Evolutionary conservation across 345 rosid species (phyloP), one percentile per base, ranked within the genome.

Genomic region (Bruguiera parviflora): DNA sequence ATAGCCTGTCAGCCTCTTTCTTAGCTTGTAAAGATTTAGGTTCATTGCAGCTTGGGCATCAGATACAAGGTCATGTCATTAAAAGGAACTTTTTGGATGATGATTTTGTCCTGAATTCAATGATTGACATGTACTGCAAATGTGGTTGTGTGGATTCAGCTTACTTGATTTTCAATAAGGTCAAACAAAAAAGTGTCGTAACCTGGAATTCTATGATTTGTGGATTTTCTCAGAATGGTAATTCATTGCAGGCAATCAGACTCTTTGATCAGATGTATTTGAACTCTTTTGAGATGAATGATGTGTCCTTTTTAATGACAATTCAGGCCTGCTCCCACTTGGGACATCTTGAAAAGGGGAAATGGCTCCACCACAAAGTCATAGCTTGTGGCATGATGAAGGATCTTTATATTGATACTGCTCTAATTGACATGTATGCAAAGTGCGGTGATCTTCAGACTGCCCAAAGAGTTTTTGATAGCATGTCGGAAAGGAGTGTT

Each of bases 341-440:
- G 64, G 88, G 89, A 39, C 82, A 82, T 49, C 84, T 90, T 33
- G 84, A 79, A 61, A 90, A 77, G 68, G 96, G 91, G 66, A 90
- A 80, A 79, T 86, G 91, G 91, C 77, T 88, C 75, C 93, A 90
- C 76, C 86, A 86, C 71, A 90, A 84, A 82, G 79, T 90, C 63
- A 80, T 86, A 47, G 32, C 74, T 35, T 73, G 10, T 3, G 90
- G 87, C 28, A 58, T 80, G 64, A 66, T 49, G 32, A 70, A 72
- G 31, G 87, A 90, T 81, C 78, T 84, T 57, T 88, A 75, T 67
- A 73, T 80, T 11, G 84, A 88, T 64, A 86, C 91, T 52, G 90
- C 96, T 59, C 71, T 90, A 21, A 73, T 79, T 20, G 93, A 86
- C 80, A 86, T 88, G 93, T 88, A 90, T 63, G 86, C 84, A 2